Evolutionary conservation across 768 basidiomycete species (phyloP), one percentile per base, ranked within the genome.

Genomic region (Mycena crocata): DNA sequence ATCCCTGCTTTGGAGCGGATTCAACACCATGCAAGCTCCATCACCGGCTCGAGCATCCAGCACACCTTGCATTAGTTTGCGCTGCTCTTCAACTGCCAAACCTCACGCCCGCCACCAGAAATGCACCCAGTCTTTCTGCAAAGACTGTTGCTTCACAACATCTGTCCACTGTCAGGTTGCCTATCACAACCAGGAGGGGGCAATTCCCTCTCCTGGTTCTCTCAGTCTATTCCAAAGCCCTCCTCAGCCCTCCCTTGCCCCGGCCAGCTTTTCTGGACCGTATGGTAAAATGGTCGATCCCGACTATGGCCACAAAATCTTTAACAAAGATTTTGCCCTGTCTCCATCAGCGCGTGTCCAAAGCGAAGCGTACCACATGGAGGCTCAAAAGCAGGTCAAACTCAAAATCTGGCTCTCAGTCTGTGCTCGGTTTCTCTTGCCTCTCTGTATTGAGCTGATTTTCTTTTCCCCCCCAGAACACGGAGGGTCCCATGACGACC

Each of bases 291-390:
- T 45, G 44, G n/a, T 45, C 44, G 12, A 10, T 45, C 44, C 44
- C 12, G 44, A 45, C n/a, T 45, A 45, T 45, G 44, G 13, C 44
- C n/a, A 13, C 15, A 45, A 45, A 45, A 45, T 45, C n/a, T 10
- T n/a, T 10, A 45, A 13, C 13, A 45, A n/a, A 45, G 44, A 45
- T 45, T n/a, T 13, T 45, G 13, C n/a, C 44, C 13, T 45, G 8
- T 10, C n/a, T 8, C 44, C 44, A 23, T 45, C 44, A 13, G 21
- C 44, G 12, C 44, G 44, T n/a, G n/a, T 45, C 8, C 44, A 45
- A n/a, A 45, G 13, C n/a, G 44, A 45, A n/a, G 44, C 44, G n/a
- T 45, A 45, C n/a, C 44, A n/a, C 44, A 45, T 45, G 44, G 44
- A 45, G n/a, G 44, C 44, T 13, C 44, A 45, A n/a, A 45, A 13